phyloP scores from a whole-genome alignment of 768 basidiomycete species.

The Leucocoprinus leucothites region DNA sequence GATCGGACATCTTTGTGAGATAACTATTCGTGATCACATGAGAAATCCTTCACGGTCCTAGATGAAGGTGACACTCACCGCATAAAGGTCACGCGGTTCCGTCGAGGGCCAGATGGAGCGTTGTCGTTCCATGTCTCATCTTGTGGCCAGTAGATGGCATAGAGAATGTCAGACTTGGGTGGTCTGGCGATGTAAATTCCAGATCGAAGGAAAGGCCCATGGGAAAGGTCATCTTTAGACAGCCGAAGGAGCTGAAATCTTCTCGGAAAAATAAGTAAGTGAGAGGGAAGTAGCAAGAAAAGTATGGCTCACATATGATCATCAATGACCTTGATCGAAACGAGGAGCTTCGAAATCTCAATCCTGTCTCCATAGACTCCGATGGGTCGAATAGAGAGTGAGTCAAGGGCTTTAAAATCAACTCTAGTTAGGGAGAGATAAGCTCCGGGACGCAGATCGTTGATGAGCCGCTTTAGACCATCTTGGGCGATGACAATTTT shows the following conservation, averaged over 20 bases:
- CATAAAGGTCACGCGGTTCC: slow-evolving; percentile 62
- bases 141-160: slow-evolving; percentile 63
- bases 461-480: slow-evolving; percentile 45
- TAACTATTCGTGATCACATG: slow-evolving; percentile 37
- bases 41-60: background rate
- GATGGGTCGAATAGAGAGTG: slow-evolving; percentile 40
- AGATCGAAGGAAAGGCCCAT: slow-evolving; percentile 32
- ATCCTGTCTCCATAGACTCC: slow-evolving; percentile 57
- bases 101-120: slow-evolving; percentile 37
- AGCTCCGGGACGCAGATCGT: slow-evolving; percentile 45
- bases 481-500: slow-evolving; percentile 60
- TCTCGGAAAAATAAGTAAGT: background rate
- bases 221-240: slow-evolving; percentile 2
- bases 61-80: slow-evolving; percentile 31
- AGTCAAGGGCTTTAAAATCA: slow-evolving; percentile 52
- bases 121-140: slow-evolving; percentile 55
- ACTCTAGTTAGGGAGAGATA: slow-evolving; percentile 54
- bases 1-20: slow-evolving; percentile 57
- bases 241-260: slow-evolving; percentile 12
- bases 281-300: background rate
- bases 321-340: slow-evolving; percentile 31
- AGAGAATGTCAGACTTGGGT: slow-evolving; percentile 25
- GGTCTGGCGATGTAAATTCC: slow-evolving; percentile 46
- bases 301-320: slow-evolving; percentile 33
- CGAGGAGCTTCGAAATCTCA: slow-evolving; percentile 46